phyloP scores from a whole-genome alignment of 352 stramenopile species.

The Globisporangium nodosum region DNA sequence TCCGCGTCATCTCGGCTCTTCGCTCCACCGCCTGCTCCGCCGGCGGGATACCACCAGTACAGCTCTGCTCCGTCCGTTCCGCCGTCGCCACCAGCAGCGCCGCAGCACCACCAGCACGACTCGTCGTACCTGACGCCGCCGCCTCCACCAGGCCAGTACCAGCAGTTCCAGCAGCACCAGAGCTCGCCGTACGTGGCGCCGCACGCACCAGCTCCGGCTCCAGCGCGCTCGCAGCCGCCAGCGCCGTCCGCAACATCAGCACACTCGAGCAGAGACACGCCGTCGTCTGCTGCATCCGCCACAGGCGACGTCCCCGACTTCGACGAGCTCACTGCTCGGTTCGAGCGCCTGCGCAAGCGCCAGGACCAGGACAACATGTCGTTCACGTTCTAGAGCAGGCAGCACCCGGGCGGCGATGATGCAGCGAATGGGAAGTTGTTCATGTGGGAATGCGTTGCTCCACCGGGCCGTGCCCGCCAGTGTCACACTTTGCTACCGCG shows the following conservation, averaged over 20 bases:
- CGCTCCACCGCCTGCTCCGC: slow-evolving; percentile 19
- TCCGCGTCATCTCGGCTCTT: slow-evolving; percentile 16
- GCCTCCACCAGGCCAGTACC: slow-evolving; percentile 9
- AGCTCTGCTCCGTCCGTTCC: background rate
- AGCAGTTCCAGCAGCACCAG: slow-evolving; percentile 4
- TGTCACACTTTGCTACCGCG: no score
- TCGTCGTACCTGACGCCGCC: slow-evolving; percentile 17
- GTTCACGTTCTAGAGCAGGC: slow-evolving; percentile 57
- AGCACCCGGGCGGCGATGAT: background rate
- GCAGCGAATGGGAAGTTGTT: no score
- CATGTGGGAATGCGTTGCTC: no score
- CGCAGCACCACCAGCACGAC: background rate
- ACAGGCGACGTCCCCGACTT: slow-evolving; percentile 69
- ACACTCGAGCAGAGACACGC: background rate
- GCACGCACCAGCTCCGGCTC: background rate
- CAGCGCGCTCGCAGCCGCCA: slow-evolving; percentile 1
- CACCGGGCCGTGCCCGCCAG: no score
- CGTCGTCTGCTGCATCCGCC: slow-evolving; percentile 6
- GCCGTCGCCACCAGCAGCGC: background rate
- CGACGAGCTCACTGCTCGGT: slow-evolving; percentile 91
- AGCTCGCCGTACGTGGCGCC: slow-evolving; percentile 10
- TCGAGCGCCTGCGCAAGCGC: slow-evolving; percentile 83
- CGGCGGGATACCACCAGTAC: slow-evolving; percentile 2
- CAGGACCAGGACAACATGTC: slow-evolving; percentile 57
- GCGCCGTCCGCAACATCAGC: slow-evolving; percentile 5